Evolutionary conservation across 495 filamentous ascomycete genomes (phyloP), one percentile per base, ranked within the genome.

Genomic region (Xylaria flabelliformis): DNA sequence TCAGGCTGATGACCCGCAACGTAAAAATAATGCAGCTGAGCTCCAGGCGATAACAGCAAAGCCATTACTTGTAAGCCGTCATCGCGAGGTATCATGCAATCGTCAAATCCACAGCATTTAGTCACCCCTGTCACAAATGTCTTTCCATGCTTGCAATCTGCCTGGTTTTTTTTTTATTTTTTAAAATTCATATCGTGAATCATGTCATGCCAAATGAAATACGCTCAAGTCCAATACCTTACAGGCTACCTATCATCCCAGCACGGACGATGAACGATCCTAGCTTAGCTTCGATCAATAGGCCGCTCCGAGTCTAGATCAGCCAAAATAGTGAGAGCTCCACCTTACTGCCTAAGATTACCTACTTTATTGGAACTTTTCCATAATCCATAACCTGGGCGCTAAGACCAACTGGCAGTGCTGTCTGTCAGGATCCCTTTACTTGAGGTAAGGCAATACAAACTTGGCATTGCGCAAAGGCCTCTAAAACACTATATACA

Each of bases 21-120:
- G 17, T 66, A 66, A 66, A 66, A 66, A 66, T 66, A 66, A 66
- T 53, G 4, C 64, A 66, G 64, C 64, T 66, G 64, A 66, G 24
- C 26, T 26, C 41, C 42, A 50, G 42, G 15, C 41, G 42, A 1
- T 26, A 44, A 26, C 61, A 3, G 21, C 61, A 29, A 32, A 48
- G 61, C n/a, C 61, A 64, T 29, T 29, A 29, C 26, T 29, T 29
- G 26, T 39, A 21, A 2, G 9, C 4, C 6, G 41, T 29, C 42
- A 42, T 34, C 29, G 5, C 19, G 19, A 39, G 6, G 6, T 39
- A 59, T 36, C 29, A 59, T 36, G 29, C 2, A 61, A 21, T 21
- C 29, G 17, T 39, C 32, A n/a, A 34, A 24, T 19, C 17, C 24
- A 24, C 50, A 51, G 17, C n/a, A 51, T 9, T 50, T 8, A 10